Base-by-base conservation (phyloP, 1,139 yeast genomes). In the Taphrina communis region DNA sequence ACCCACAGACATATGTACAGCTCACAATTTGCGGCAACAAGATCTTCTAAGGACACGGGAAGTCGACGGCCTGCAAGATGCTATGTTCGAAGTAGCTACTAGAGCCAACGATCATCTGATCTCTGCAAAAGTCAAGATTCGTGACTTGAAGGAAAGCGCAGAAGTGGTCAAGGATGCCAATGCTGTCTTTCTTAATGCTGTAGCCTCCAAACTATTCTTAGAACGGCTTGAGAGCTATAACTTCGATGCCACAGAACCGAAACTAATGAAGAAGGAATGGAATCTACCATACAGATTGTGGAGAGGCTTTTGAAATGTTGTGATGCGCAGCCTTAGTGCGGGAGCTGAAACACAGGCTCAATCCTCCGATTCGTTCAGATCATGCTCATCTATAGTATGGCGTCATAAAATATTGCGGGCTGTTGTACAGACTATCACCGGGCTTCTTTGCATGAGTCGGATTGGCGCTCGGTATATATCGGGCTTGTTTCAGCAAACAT, bases 91-190 rank as follows among this genome's bases (percentile, higher is more conserved):
- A 65, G 84, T 89, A 0, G 90, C 96, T 0, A 84, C 88, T 1
- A 79, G 84, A 0, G 95, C 96, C 1, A 90, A 90, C 78, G 97
- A 90, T 76, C 96, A 90, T 76, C 77, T 90, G 17, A 77, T 90
- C 7, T 81, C 92, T 0, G 93, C 96, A 0, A 79, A 88, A 68
- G 77, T 81, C 17, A 85, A 88, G 73, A 76, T 88, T 21, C 70
- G 74, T 0, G 76, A 80, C 60, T 75, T 77, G 31, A 74, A 72
- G 38, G 88, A 87, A 48, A 86, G 84, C 74, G 82, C 88, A 1
- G 94, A 96, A 0, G 38, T 12, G 19, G 21, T 38, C 17, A 56
- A 41, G 42, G 68, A 57, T 14, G 56, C 61, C 14, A 50, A 35
- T n/a, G 51, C 56, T 39, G 73, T 78, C 39, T 83, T 83, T 70